Conservation (phyloP, 345 rosid species). For the Rubroshorea leprosula region DNA sequence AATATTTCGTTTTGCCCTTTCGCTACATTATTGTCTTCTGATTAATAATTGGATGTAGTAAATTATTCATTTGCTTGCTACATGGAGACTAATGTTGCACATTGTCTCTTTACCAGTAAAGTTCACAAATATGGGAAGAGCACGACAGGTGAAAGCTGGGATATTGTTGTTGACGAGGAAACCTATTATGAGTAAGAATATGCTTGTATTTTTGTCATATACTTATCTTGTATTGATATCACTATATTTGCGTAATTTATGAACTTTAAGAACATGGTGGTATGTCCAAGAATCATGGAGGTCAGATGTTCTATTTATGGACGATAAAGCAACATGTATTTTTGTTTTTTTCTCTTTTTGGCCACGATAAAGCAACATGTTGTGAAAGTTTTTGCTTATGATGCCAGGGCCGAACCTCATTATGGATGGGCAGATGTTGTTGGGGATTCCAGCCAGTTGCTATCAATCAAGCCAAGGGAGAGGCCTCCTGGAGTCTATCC, state of each 20-base stretch:
- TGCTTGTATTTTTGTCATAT: too few species aligned
- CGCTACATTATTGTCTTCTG: too few species aligned
- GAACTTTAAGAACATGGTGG: too few species aligned
- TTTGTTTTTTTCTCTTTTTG: too few species aligned
- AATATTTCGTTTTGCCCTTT: too few species aligned
- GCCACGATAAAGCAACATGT: too few species aligned
- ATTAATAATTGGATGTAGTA: too few species aligned
- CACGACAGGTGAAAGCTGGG: constrained; percentile 98
- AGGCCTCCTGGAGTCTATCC: constrained; percentile 91
- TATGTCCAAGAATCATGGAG: too few species aligned
- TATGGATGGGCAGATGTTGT: constrained; percentile 99
- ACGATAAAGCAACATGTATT: too few species aligned
- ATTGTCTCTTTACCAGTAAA: constrained; percentile 44
- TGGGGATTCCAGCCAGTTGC: constrained; percentile 80
- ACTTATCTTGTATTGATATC: neutral
- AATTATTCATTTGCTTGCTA: neutral
- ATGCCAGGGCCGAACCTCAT: constrained; percentile 90
- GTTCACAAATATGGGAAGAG: constrained; percentile 97
- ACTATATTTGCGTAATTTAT: too few species aligned
- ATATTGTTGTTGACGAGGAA: constrained; percentile 89
- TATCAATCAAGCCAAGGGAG: constrained; percentile 67
- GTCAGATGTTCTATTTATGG: too few species aligned
- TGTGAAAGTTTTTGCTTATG: constrained; percentile 4
- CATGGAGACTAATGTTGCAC: neutral
- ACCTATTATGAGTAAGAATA: constrained; percentile 80